A percentile compares a stretch with the other conserved stretches of the same genome.
Evolutionary conservation across 257 asterid genomes (phyloP).

Genomic region (Striga asiatica): DNA sequence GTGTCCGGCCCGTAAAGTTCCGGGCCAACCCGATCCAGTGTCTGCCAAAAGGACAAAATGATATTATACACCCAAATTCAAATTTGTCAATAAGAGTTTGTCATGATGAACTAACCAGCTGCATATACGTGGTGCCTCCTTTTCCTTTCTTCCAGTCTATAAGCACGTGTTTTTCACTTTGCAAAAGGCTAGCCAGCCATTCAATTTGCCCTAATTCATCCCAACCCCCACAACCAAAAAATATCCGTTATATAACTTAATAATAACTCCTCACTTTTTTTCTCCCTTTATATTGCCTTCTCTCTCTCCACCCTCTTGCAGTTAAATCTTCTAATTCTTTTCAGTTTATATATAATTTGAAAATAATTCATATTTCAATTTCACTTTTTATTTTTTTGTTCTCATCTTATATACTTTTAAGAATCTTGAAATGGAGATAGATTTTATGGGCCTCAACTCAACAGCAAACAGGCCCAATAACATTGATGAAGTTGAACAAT

Average conservation of each 20-base stretch:
- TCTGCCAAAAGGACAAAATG: too few species aligned
- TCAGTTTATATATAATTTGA: too few species aligned
- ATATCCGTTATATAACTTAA: conserved; percentile 6
- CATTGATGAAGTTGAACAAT: background rate
- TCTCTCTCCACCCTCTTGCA: background rate
- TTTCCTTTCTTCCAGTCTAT: conserved; percentile 4
- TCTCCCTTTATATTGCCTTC: background rate
- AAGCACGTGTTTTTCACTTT: conserved; percentile 37
- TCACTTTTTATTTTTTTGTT: background rate
- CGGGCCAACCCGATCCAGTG: too few species aligned
- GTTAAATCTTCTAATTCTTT: too few species aligned
- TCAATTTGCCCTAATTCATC: conserved; percentile 12
- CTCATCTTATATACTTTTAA: background rate
- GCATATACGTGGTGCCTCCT: conserved; percentile 12
- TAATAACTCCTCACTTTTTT: background rate
- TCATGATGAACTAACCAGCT: conserved; percentile 24
- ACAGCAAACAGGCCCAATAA: background rate
- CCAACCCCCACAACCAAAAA: background rate
- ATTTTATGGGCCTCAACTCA: conserved; percentile 33
- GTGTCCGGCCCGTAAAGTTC: too few species aligned
- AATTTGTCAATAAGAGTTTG: conserved; percentile 10
- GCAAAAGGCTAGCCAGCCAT: conserved; percentile 21
- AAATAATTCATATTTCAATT: too few species aligned
- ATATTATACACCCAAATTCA: background rate
- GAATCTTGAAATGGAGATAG: conserved; percentile 28